Evolutionary conservation across 441 rosid species (phyloP), one percentile per base, ranked within the genome.

Genomic region (Euphorbia celastroides): DNA sequence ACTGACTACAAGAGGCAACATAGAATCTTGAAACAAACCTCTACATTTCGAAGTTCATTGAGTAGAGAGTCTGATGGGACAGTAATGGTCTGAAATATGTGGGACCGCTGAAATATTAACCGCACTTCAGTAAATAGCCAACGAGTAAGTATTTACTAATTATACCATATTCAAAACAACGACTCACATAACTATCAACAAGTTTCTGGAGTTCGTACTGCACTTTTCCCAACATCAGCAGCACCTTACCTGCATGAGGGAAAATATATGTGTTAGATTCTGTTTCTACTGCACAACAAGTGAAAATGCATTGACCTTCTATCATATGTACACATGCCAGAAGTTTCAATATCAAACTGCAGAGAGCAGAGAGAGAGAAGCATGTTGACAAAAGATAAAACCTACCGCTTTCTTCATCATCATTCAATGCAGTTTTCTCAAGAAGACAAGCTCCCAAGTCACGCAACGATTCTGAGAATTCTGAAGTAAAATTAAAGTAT

Each of bases 361-460:
- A 63, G 61, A 36, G 50, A 57, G 44, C 27, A 52, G 34, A 38
- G 22, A 59, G 14, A 38, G 26, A 27, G 28, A 64, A 31, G 20
- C 68, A 60, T 27, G 26, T 6, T 26, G 19, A 14, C 25, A 19
- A 26, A 57, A 67, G 38, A 31, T 57, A 19, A 19, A 57, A 63
- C 89, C 81, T 78, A 90, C 99, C 78, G 68, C 88, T 84, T 74
- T 88, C 99, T 81, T 83, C 87, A 46, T 82, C 80, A 70, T 77
- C 85, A 54, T 87, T 83, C 52, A 84, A 79, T 13, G 93, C 82
- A 22, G 85, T 88, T 83, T 84, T 87, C 75, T 85, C 84, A 66
- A 82, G 79, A 55, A 95, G 89, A 82, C 96, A 92, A 62, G 86
- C 76, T 70, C 99, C 98, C 96, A 95, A 78, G 80, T 95, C 99